Base-by-base conservation (phyloP, 140 eudicot species). In the Bidens hawaiensis region DNA sequence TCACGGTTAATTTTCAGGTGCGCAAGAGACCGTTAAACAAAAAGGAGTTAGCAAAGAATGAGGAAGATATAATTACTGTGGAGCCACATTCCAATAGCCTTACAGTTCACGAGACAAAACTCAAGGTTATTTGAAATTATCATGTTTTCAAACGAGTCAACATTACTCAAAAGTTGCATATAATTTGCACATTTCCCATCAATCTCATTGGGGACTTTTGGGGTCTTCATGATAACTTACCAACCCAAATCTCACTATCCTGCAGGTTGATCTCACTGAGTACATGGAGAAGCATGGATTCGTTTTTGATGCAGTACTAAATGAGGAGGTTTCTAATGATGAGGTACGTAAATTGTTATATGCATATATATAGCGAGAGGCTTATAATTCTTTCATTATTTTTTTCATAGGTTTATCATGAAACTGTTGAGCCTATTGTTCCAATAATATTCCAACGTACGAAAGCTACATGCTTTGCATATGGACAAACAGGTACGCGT, bases 381-480 rank as follows among this genome's bases (percentile, higher is more conserved):
- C 19, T 17, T 50, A 22, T 50, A 50, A 9, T 50, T 22, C 56
- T 10, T 19, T 22, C 0, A 50, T 14, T 38, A 51, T 52, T 46
- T 25, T 50, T 24, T 42, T 43, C 53, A 4, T 75, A 93, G 99
- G 99, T 93, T 15, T 93, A 93, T 70, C 85, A 76, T 51, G 99
- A 93, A 79, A 93, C 99, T 2, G 96, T 93, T 70, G 99, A 93
- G 81, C 99, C 99, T 67, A 93, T 93, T 62, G 96, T 93, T 77
- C 99, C 99, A 15, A 93, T 93, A 50, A 88, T 93, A 47, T 93
- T 93, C 69, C 99, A 93, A 67, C 96, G 96, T 64, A 93, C 99
- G 24, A 91, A 91, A 88, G 96, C 99, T 38, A 91, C 99, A 19
- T 91, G 99, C 79, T 91, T 91, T 72, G 99, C 99, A 12, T 93